A percentile compares a stretch with the other conserved stretches of the same genome.
Conservation (phyloP, 306 rosid genomes). For the Prunus mume region DNA sequence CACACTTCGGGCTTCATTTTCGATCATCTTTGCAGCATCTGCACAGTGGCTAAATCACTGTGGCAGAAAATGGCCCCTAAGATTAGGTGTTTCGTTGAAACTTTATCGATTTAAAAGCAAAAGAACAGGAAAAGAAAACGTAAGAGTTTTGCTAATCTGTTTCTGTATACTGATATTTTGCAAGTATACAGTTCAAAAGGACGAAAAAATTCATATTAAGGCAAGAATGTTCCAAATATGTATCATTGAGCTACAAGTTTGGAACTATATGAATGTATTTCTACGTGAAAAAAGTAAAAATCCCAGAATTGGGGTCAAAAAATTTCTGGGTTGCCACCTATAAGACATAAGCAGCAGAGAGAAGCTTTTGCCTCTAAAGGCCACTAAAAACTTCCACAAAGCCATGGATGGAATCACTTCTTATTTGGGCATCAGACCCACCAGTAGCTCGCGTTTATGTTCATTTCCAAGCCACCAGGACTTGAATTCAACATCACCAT, state of each 20-base stretch:
- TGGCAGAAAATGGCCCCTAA: neutral
- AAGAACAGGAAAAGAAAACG: neutral
- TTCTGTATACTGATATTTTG: neutral
- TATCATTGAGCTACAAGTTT: neutral
- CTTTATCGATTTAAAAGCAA: neutral
- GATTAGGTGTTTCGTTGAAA: neutral
- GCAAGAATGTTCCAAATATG: neutral
- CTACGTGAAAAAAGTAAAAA: neutral
- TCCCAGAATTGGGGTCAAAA: neutral
- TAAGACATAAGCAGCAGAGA: constrained; percentile 5
- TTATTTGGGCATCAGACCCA: constrained; percentile 27
- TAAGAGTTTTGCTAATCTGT: neutral
- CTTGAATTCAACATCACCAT: constrained; percentile 25
- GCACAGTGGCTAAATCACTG: neutral
- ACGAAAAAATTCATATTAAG: neutral
- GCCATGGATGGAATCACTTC: constrained; percentile 14
- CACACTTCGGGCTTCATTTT: neutral
- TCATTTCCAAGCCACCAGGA: constrained; percentile 34
- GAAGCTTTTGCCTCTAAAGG: neutral
- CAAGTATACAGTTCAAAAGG: neutral
- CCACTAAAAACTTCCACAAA: constrained; percentile 1
- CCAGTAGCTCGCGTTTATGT: constrained; percentile 29
- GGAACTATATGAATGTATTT: neutral
- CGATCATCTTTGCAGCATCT: neutral
- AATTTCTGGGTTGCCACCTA: constrained; percentile 6